These are phyloP conservation scores for Senna siamea DNA, from an alignment of 306 rosid genomes.

Conservation along the genomic window DNA sequence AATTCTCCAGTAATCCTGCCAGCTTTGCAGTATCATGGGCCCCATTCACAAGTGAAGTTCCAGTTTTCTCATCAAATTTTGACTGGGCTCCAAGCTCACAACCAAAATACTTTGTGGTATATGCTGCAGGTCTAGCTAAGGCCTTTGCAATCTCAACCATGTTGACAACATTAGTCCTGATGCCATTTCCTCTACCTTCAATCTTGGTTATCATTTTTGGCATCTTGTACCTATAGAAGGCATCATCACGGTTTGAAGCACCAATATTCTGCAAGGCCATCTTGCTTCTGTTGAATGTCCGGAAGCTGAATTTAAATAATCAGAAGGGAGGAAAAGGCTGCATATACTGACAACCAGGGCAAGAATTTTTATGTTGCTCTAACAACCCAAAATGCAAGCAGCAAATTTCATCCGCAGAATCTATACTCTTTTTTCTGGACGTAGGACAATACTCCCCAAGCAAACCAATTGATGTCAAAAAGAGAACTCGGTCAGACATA, in stretches of 20 bases:
- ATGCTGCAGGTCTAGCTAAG: slow-evolving; percentile 77
- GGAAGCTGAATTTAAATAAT: neutral
- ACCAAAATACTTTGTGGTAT: slow-evolving; percentile 79
- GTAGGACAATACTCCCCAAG: slow-evolving; percentile 74
- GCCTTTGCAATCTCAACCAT: slow-evolving; percentile 92
- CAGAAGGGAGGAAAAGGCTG: slow-evolving; percentile 46
- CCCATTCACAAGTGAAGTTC: slow-evolving; percentile 75
- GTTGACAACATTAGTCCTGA: slow-evolving; percentile 78
- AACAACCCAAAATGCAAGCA: slow-evolving; percentile 52
- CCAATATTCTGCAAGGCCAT: slow-evolving; percentile 88
- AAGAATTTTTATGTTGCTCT: slow-evolving; percentile 31
- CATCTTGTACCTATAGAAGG: slow-evolving; percentile 92
- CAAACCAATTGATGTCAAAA: slow-evolving; percentile 64
- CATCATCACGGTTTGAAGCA: slow-evolving; percentile 81
- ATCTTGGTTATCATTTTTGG: slow-evolving; percentile 88
- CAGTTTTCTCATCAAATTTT: slow-evolving; percentile 80
- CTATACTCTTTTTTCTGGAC: slow-evolving; percentile 62
- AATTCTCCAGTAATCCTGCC: slow-evolving; percentile 80
- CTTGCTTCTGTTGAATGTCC: slow-evolving; percentile 6
- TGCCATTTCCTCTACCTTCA: slow-evolving; percentile 88
- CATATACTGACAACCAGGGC: slow-evolving; percentile 45
- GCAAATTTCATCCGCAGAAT: slow-evolving; percentile 37
- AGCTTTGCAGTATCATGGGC: slow-evolving; percentile 79
- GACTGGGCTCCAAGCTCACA: slow-evolving; percentile 91
- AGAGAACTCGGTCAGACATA: slow-evolving; percentile 75